These are phyloP conservation scores for Rhodofomes roseus DNA, from an alignment of 1,284 basidiomycete species.

Conservation along the genomic window DNA sequence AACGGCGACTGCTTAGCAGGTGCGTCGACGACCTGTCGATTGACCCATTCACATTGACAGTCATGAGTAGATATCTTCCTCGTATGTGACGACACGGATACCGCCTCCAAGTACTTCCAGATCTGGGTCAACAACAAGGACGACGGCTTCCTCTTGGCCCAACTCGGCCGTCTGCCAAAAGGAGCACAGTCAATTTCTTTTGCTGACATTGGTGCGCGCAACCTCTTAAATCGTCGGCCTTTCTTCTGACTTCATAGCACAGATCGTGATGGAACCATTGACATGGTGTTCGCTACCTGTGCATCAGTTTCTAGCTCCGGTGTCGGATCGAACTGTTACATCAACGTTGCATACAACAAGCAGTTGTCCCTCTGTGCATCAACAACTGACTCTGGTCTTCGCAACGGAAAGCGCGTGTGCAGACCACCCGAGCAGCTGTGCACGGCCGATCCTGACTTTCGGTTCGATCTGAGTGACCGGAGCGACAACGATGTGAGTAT, in stretches of 20 bases:
- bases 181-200: slow-evolving; percentile 84
- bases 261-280: slow-evolving; percentile 96
- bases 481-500: slow-evolving; percentile 57
- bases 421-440: slow-evolving; percentile 82
- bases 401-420: slow-evolving; percentile 58
- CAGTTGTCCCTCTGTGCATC: slow-evolving; percentile 82
- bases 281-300: slow-evolving; percentile 91
- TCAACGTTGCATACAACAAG: slow-evolving; percentile 94
- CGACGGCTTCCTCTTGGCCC: slow-evolving; percentile 69
- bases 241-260: too few species aligned
- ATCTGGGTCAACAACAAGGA: slow-evolving; percentile 89
- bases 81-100: slow-evolving; percentile 67
- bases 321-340: slow-evolving; percentile 69
- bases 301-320: slow-evolving; percentile 63
- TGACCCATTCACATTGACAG: slow-evolving; percentile 1
- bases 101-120: slow-evolving; percentile 66
- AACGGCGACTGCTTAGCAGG: slow-evolving; percentile 96
- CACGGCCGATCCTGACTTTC: slow-evolving; percentile 75
- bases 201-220: slow-evolving; percentile 84
- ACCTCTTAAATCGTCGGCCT: too few species aligned
- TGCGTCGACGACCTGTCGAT: slow-evolving; percentile 27
- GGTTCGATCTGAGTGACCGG: slow-evolving; percentile 63
- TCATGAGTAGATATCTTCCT: slow-evolving; percentile 76
- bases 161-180: slow-evolving; percentile 67
- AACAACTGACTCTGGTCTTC: slow-evolving; percentile 41